A percentile compares a stretch with the other conserved stretches of the same genome.
Conservation (phyloP, 176 grass and related monocot species). For the Avena atlantica region DNA sequence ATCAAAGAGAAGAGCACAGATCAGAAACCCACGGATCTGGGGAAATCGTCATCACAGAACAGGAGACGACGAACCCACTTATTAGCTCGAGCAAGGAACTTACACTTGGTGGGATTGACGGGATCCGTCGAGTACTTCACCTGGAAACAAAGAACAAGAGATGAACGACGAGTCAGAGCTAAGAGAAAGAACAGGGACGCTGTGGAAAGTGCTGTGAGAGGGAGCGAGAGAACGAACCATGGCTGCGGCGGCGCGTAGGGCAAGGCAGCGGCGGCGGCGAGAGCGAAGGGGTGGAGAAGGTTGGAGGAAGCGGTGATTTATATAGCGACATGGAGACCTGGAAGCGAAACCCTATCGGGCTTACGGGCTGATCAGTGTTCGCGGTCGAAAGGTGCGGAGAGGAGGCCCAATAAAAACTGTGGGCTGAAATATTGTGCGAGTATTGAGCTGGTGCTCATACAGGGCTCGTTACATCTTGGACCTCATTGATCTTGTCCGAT, state of each 20-base stretch:
- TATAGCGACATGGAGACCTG: constrained; percentile 13
- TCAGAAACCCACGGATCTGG: constrained; percentile 37
- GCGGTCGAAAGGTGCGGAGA: background rate
- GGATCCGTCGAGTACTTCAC: constrained; percentile 84
- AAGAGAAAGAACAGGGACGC: background rate
- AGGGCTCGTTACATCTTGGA: too few relatives aligned
- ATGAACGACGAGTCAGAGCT: background rate
- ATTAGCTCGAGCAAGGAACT: background rate
- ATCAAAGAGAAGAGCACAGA: constrained; percentile 27
- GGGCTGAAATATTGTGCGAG: background rate
- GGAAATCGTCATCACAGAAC: background rate
- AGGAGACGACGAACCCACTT: background rate
- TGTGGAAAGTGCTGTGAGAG: background rate
- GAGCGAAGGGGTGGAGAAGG: background rate
- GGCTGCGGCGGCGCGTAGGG: background rate
- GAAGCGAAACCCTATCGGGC: constrained; percentile 39
- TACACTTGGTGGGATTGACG: constrained; percentile 79
- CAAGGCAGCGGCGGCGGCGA: constrained; percentile 18
- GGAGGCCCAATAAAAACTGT: background rate
- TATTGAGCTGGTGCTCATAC: background rate
- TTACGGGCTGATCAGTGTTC: background rate
- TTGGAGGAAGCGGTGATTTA: background rate
- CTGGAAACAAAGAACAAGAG: constrained; percentile 40
- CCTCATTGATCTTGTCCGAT: too few relatives aligned
- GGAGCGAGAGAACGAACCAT: constrained; percentile 46